Evolutionary conservation across 768 basidiomycete genomes (phyloP).

Genomic region (Lactarius sanguifluus): DNA sequence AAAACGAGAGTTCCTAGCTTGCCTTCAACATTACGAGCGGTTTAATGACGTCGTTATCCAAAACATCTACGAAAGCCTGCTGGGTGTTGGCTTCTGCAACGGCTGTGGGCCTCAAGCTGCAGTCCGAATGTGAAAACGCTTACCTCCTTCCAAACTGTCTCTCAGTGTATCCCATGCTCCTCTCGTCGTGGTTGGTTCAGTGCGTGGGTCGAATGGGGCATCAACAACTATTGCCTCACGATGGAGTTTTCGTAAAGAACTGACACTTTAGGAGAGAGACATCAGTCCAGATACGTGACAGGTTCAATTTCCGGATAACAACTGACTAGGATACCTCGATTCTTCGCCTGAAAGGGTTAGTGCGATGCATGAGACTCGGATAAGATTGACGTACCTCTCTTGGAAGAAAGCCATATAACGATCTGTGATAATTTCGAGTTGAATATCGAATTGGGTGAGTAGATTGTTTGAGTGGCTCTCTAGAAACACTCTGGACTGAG

Average conservation of each 20-base stretch:
- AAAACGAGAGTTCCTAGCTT: background rate
- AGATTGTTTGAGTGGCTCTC: background rate
- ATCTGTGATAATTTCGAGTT: background rate
- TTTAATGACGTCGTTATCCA: background rate
- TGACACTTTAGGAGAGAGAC: background rate
- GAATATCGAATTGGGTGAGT: background rate
- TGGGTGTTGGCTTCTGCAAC: background rate
- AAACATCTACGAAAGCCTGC: background rate
- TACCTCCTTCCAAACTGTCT: background rate
- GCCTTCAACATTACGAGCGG: background rate
- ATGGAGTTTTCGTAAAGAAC: background rate
- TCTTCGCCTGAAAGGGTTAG: background rate
- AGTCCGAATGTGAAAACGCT: background rate
- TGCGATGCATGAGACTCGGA: background rate
- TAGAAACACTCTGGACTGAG: background rate
- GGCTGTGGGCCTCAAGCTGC: background rate
- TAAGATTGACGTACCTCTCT: background rate
- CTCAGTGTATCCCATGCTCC: background rate
- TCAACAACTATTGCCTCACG: background rate
- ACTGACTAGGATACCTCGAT: conserved; percentile 1
- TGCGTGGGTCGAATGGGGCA: background rate
- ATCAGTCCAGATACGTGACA: background rate
- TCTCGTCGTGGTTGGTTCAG: background rate
- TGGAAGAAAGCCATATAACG: background rate
- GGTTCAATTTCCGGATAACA: background rate